phyloP scores from a whole-genome alignment of 176 grass and related monocot genomes.

The Zea mays region DNA sequence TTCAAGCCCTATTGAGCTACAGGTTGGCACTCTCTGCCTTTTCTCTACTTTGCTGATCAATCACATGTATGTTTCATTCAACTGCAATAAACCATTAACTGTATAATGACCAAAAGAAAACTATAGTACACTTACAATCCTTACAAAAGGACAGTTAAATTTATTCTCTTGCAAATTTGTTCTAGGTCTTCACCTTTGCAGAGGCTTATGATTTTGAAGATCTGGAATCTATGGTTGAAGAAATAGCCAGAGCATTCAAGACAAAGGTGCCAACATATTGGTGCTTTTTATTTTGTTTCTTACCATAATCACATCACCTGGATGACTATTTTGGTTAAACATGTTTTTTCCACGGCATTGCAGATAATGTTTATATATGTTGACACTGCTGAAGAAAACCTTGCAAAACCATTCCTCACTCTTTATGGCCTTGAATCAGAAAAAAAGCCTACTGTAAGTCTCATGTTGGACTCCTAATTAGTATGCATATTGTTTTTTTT shows the following conservation, averaged over 20 bases:
- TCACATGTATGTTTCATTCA: constrained; percentile 16
- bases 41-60: neutral
- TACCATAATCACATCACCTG: neutral
- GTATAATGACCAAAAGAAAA: neutral
- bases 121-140: neutral
- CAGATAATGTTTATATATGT: constrained; percentile 96
- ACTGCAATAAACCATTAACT: constrained; percentile 12
- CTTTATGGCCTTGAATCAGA: constrained; percentile 81
- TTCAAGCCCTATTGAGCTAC: constrained; percentile 80
- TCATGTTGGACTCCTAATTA: constrained; percentile 14
- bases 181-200: constrained; percentile 80
- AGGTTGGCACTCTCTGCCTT: constrained; percentile 55
- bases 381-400: constrained; percentile 87
- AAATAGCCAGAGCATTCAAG: constrained; percentile 74
- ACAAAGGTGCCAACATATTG: constrained; percentile 59
- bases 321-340: constrained; percentile 25
- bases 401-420: constrained; percentile 92
- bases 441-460: constrained; percentile 66
- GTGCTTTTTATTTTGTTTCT: constrained; percentile 15
- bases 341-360: constrained; percentile 27
- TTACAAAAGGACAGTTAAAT: constrained; percentile 34
- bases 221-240: constrained; percentile 62
- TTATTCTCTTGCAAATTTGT: constrained; percentile 36
- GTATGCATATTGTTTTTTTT: neutral
- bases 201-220: constrained; percentile 80